A percentile compares a stretch with the other conserved stretches of the same genome.
These are phyloP conservation scores for Aspergillus hancockii DNA, from an alignment of 495 filamentous ascomycete genomes.

Conservation along the genomic window DNA sequence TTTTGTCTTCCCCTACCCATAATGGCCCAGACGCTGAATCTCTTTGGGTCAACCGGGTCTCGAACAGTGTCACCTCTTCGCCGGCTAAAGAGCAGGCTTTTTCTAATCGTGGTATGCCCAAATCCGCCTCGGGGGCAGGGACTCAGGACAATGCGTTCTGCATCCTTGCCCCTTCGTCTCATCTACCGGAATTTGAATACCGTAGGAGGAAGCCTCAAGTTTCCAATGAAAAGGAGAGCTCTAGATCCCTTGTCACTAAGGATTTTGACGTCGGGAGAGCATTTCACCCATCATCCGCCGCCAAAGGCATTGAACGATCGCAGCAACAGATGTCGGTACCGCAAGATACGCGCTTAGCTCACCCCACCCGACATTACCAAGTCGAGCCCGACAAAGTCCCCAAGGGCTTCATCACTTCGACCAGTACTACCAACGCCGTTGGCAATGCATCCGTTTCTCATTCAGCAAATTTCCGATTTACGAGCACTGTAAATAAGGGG, in stretches of 20 bases:
- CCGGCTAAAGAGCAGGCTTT: not conserved
- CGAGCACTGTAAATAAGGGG: conserved; percentile 16
- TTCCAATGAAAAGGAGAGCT: conserved; percentile 1
- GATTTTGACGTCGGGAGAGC: not conserved
- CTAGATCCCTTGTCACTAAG: conserved; percentile 2
- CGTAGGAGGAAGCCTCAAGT: conserved; percentile 26
- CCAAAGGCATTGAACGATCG: not conserved
- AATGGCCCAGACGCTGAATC: not conserved
- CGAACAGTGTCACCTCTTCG: not conserved
- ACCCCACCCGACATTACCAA: not conserved
- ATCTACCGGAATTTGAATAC: conserved; percentile 49
- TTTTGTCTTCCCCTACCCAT: not conserved
- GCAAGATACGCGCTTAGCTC: not conserved
- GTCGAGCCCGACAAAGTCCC: not conserved
- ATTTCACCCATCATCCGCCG: not conserved
- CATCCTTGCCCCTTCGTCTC: conserved; percentile 43
- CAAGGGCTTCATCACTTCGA: conserved; percentile 8
- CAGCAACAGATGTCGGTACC: not conserved
- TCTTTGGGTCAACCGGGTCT: not conserved
- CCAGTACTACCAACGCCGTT: conserved; percentile 23
- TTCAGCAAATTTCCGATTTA: conserved; percentile 3
- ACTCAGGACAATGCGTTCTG: conserved; percentile 29
- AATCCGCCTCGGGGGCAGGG: not conserved
- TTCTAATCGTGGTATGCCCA: not conserved
- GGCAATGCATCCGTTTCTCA: conserved; percentile 16